Evolutionary conservation across 192 early-diverging fungal genomes (phyloP).

Genomic region (Radiomyces spectabilis): DNA sequence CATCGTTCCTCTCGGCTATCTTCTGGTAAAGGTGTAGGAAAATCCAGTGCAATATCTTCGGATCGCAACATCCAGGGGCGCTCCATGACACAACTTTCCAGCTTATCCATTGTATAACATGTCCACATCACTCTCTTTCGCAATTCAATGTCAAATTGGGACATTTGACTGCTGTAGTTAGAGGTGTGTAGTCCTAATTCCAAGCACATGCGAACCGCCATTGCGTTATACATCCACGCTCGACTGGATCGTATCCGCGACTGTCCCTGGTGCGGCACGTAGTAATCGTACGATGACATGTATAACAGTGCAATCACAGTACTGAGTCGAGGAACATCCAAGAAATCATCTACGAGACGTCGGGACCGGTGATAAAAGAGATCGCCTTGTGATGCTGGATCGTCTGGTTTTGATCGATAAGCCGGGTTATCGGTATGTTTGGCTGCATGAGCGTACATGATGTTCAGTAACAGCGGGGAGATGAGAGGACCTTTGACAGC

Average conservation of each 20-base stretch:
- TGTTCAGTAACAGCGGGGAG: slow-evolving; percentile 26
- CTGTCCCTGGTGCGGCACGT: neutral
- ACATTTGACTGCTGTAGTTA: slow-evolving; percentile 24
- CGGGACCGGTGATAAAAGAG: slow-evolving; percentile 27
- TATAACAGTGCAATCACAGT: slow-evolving; percentile 25
- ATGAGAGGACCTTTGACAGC: slow-evolving; percentile 17
- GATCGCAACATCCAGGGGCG: slow-evolving; percentile 21
- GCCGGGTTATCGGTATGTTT: slow-evolving; percentile 10
- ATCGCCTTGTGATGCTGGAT: slow-evolving; percentile 14
- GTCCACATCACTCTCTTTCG: slow-evolving; percentile 26
- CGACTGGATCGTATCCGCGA: neutral
- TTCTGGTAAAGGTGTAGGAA: slow-evolving; percentile 18
- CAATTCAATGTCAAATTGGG: slow-evolving; percentile 27
- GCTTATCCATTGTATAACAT: slow-evolving; percentile 29
- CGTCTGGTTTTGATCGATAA: neutral
- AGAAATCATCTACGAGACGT: slow-evolving; percentile 25
- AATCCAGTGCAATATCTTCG: slow-evolving; percentile 11
- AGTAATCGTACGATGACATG: slow-evolving; percentile 8
- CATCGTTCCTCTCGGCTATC: slow-evolving; percentile 18
- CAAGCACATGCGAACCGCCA: slow-evolving; percentile 26
- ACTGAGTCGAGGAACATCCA: slow-evolving; percentile 27
- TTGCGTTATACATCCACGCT: slow-evolving; percentile 26
- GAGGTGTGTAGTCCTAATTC: slow-evolving; percentile 21
- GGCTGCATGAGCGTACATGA: slow-evolving; percentile 30
- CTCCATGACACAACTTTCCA: slow-evolving; percentile 17